phyloP scores from a whole-genome alignment of 2,329 filamentous ascomycete genomes.

The Aspergillus piperis region DNA sequence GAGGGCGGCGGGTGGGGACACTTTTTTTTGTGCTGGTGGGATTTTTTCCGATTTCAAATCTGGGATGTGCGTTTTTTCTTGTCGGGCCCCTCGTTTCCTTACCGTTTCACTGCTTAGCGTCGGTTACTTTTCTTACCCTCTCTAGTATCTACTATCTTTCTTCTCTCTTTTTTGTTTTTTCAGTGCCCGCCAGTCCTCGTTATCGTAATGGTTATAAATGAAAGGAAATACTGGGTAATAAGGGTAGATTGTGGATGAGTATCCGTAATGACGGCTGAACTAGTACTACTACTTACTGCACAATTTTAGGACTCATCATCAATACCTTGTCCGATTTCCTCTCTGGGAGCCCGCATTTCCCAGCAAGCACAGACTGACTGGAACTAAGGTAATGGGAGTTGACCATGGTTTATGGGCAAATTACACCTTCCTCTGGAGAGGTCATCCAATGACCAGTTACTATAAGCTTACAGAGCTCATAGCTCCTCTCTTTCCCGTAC shows the following conservation, averaged over 20 bases:
- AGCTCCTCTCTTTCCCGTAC: not conserved
- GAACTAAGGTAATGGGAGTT: not conserved
- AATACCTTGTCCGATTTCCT: not conserved
- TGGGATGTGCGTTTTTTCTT: conserved; percentile 28
- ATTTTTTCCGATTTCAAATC: conserved; percentile 35
- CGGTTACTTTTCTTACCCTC: not conserved
- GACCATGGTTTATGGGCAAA: not conserved
- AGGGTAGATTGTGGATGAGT: not conserved
- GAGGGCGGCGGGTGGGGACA: conserved; percentile 29
- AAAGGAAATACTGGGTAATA: not conserved
- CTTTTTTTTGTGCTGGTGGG: conserved; percentile 21
- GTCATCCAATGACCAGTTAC: too few relatives aligned
- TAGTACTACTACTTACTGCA: too few relatives aligned
- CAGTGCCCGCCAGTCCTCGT: not conserved
- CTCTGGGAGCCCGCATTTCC: not conserved
- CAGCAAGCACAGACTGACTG: not conserved
- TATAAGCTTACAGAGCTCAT: too few relatives aligned
- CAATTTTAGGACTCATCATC: too few relatives aligned
- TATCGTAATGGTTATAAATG: too few relatives aligned
- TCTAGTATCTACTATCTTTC: too few relatives aligned
- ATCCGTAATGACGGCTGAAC: not conserved
- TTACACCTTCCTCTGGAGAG: not conserved
- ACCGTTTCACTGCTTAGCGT: conserved; percentile 14
- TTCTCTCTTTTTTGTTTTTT: not conserved
- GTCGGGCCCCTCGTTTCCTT: conserved; percentile 17